Evolutionary conservation across 2,329 filamentous ascomycete genomes (phyloP), one percentile per base, ranked within the genome.

Genomic region (Aspergillus novofumigatus): DNA sequence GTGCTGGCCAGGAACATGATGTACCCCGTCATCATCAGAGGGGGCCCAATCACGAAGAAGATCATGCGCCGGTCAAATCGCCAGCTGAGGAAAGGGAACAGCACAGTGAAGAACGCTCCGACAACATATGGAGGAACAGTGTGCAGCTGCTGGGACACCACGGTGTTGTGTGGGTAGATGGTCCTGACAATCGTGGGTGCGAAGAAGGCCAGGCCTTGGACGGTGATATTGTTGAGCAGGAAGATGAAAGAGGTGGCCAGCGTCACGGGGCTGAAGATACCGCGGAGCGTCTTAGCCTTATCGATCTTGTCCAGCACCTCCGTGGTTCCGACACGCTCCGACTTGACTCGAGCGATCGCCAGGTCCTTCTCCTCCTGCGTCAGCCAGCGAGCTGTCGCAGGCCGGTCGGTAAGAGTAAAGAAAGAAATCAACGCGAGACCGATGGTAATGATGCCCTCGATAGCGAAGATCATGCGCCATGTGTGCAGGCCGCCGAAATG

Each of bases 391-490:
- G 87, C 87, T 0, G 86, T 88, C 55, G 82, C 86, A 0, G 88
- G 88, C 0, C 86, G 80, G 67, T 91, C 88, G 0, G 87, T 89
- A 20, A 90, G 73, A 0, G 84, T 86, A 63, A 86, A 62, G 68
- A 89, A 88, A 1, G 82, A 73, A 38, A 90, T 75, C 1, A 89
- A n/a, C 0, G 81, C 78, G 0, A 90, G 70, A 0, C 78, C 77
- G 58, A 75, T 77, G 1, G 83, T 86, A 61, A 88, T 82, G 63
- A 89, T 83, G 21, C 87, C 87, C 67, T 90, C 87, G n/a, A 90
- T 84, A 3, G 80, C 81, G 54, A 90, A 90, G 52, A 90, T 88
- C 86, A 89, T 88, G 7, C 86, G 77, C 87, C 87, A 90, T 4
- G 71, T 74, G 25, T 74, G 75, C 0, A 89, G 71, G 3, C 75